A percentile compares a stretch with the other conserved stretches of the same genome.
These are phyloP conservation scores for Uncinocarpus reesii DNA, from an alignment of 2,329 filamentous ascomycete species.

Conservation along the genomic window DNA sequence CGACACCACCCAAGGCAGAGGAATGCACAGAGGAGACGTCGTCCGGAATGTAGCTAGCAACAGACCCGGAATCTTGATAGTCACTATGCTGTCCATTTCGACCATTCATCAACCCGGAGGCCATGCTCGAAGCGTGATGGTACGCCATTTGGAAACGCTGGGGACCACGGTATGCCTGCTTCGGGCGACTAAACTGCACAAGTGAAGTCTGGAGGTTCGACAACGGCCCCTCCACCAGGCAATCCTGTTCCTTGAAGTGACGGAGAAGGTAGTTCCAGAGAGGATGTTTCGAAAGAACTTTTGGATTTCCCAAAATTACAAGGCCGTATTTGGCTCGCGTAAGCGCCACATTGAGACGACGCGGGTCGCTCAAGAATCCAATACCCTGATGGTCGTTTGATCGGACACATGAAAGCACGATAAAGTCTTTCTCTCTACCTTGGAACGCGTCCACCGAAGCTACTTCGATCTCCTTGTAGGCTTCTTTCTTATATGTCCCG, in stretches of 20 bases:
- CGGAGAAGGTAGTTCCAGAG: constrained; percentile 91
- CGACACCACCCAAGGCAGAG: constrained; percentile 75
- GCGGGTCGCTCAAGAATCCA: constrained; percentile 94
- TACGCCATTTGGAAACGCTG: constrained; percentile 78
- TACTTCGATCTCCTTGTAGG: constrained; percentile 97
- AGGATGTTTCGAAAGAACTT: constrained; percentile 94
- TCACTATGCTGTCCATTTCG: constrained; percentile 42
- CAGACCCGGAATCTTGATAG: constrained; percentile 68
- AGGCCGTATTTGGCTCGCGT: constrained; percentile 95
- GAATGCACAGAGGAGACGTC: constrained; percentile 95
- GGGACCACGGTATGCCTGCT: constrained; percentile 79
- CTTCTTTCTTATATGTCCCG: constrained; percentile 94
- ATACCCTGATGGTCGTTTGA: constrained; percentile 99
- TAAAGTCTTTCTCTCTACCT: constrained; percentile 97
- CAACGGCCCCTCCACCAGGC: constrained; percentile 86
- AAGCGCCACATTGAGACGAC: constrained; percentile 91
- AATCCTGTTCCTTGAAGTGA: constrained; percentile 95
- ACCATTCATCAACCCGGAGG: constrained; percentile 43
- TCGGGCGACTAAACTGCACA: constrained; percentile 87
- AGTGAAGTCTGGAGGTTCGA: constrained; percentile 93
- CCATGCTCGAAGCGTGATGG: constrained; percentile 53
- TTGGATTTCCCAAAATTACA: constrained; percentile 94
- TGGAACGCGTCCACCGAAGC: constrained; percentile 98
- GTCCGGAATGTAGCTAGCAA: constrained; percentile 91
- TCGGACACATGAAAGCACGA: constrained; percentile 92